These are phyloP conservation scores for Paradendryphiella salina DNA, from an alignment of 2,329 filamentous ascomycete species.

Conservation along the genomic window DNA sequence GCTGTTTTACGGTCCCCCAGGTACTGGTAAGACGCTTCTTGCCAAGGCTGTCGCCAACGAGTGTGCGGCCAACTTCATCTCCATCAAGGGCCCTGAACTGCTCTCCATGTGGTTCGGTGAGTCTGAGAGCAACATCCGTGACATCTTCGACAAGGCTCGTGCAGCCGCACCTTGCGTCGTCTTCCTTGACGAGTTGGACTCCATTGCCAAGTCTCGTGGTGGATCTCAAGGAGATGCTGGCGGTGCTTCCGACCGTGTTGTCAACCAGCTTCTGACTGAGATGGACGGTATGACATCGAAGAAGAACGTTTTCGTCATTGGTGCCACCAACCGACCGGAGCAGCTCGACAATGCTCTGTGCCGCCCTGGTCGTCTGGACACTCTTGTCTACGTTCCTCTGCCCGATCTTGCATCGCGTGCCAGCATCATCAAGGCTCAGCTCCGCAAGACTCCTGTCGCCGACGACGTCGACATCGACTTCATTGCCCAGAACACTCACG, in stretches of 20 bases:
- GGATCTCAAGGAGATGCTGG: constrained; percentile 94
- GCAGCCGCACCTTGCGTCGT: constrained; percentile 97
- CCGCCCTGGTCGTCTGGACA: constrained; percentile 98
- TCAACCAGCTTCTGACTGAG: constrained; percentile 98
- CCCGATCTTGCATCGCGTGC: constrained; percentile 89
- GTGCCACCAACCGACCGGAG: constrained; percentile 97
- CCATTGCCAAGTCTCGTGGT: constrained; percentile 98
- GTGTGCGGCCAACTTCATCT: constrained; percentile 99
- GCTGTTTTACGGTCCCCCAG: constrained; percentile 96
- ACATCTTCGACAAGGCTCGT: constrained; percentile 99
- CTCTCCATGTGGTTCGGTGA: constrained; percentile 99
- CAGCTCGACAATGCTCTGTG: constrained; percentile 97
- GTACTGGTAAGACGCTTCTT: constrained; percentile 99
- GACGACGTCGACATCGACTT: constrained; percentile 83
- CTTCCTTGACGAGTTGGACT: constrained; percentile 98
- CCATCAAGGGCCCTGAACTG: constrained; percentile 96
- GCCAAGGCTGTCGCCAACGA: constrained; percentile 99
- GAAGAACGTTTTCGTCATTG: constrained; percentile 99
- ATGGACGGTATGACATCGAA: constrained; percentile 99
- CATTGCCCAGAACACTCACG: constrained; percentile 96
- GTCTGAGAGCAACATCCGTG: constrained; percentile 98
- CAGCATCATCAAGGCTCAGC: constrained; percentile 89
- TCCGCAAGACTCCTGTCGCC: constrained; percentile 95
- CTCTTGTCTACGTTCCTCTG: constrained; percentile 95
- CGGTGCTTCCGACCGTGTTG: constrained; percentile 97